phyloP scores from a whole-genome alignment of 2,329 filamentous ascomycete genomes.

The Diaporthe humulicola region DNA sequence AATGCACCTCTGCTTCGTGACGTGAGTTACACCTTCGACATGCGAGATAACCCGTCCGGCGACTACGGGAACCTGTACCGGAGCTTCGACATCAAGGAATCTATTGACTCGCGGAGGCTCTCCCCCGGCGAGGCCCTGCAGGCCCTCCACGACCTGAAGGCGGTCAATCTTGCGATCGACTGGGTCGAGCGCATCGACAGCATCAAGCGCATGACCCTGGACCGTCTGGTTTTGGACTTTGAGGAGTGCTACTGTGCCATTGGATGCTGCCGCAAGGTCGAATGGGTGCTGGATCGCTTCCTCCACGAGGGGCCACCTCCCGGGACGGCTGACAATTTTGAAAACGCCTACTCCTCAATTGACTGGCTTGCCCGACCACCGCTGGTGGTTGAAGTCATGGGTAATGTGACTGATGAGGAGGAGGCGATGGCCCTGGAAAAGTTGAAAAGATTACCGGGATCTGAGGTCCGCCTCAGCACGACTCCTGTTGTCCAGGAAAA shows the following conservation, averaged over 20 bases:
- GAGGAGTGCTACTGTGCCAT: slow-evolving; percentile 30
- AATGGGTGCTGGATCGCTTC: slow-evolving; percentile 29
- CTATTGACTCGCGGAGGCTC: not conserved
- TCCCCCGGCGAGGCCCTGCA: not conserved
- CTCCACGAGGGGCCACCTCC: slow-evolving; percentile 1
- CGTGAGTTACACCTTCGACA: slow-evolving; percentile 37
- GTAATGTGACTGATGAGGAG: slow-evolving; percentile 5
- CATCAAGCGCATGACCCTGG: slow-evolving; percentile 32
- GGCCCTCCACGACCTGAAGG: slow-evolving; percentile 20
- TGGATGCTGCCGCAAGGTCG: slow-evolving; percentile 35
- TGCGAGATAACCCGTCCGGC: slow-evolving; percentile 20
- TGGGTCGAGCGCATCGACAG: slow-evolving; percentile 31
- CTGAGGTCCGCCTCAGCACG: not conserved
- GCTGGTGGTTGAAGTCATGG: slow-evolving; percentile 18
- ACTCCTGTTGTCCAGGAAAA: not conserved
- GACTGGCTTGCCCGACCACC: slow-evolving; percentile 22
- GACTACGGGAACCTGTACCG: slow-evolving; percentile 10
- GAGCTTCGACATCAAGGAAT: not conserved
- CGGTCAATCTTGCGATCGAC: not conserved
- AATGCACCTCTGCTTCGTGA: slow-evolving; percentile 21
- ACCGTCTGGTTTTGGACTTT: slow-evolving; percentile 31
- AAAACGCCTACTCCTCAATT: not conserved
- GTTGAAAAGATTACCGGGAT: not conserved
- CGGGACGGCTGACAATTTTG: not conserved
- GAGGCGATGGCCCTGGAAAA: not conserved